These are phyloP conservation scores for Pythium vanterpoolii DNA, from an alignment of 352 stramenopile genomes.

Conservation along the genomic window DNA sequence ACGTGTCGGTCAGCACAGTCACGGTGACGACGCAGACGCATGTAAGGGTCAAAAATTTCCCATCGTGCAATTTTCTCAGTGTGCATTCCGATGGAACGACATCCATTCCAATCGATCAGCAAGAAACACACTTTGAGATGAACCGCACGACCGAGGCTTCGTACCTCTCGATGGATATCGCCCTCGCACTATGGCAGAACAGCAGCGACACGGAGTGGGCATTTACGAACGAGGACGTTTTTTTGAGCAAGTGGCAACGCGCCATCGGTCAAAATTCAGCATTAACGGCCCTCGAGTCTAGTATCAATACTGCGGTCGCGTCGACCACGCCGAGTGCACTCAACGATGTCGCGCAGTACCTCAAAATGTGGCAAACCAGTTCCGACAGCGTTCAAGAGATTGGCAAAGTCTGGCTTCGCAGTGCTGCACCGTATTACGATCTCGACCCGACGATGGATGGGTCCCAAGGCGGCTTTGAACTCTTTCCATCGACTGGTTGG, in stretches of 20 bases:
- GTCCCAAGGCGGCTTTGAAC: conserved; percentile 50
- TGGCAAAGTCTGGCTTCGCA: conserved; percentile 38
- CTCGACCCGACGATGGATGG: conserved; percentile 34
- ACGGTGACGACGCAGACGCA: conserved; percentile 29
- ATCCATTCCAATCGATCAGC: conserved; percentile 21
- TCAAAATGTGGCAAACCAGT: conserved; percentile 48
- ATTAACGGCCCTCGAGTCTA: conserved; percentile 18
- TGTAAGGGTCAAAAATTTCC: conserved; percentile 32
- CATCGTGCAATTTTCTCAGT: conserved; percentile 51
- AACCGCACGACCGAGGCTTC: conserved; percentile 28
- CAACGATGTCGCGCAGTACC: conserved; percentile 26
- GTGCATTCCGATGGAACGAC: conserved; percentile 25
- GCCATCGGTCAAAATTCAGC: conserved; percentile 28
- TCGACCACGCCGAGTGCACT: conserved; percentile 1
- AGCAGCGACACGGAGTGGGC: conserved; percentile 19
- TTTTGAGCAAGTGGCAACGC: conserved; percentile 49
- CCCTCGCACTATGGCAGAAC: conserved; percentile 33
- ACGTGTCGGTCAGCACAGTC: conserved; percentile 16
- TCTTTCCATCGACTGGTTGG: conserved; percentile 34
- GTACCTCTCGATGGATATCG: conserved; percentile 36
- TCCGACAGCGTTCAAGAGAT: conserved; percentile 29
- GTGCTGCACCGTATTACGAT: conserved; percentile 31
- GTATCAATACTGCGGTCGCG: conserved; percentile 4
- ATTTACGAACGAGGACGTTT: conserved; percentile 34
- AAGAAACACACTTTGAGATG: conserved; percentile 54